Base-by-base conservation (phyloP, 2,329 filamentous ascomycete species). In the Cercospora sp. region DNA sequence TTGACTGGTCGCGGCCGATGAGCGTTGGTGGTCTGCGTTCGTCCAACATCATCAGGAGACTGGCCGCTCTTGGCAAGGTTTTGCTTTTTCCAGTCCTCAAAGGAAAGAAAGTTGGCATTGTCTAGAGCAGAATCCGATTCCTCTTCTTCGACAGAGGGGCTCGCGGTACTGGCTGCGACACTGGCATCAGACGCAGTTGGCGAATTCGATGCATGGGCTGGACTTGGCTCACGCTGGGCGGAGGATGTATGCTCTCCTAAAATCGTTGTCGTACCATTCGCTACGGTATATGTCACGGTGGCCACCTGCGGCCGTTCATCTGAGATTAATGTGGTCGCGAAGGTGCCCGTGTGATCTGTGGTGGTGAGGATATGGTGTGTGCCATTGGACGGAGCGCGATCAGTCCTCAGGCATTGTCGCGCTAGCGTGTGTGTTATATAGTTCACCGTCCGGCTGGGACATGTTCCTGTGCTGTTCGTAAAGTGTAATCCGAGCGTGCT, bases 81-180 rank as follows among this genome's bases (percentile, higher is more conserved):
- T 83, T 94, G 91, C 76, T 91, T 92, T 82, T 97, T 98, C 95
- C 95, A 99, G 75, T 98, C 94, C 78, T 98, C 95, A 74, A 99
- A 99, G 0, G 95, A 97, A 74, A 98, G 88, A 79, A 98, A 98
- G 6, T 93, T 90, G 57, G 90, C 87, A 73, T 92, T 91, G 75
- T 92, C 90, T 10, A 91, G 83, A 0, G 87, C 85, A 1, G 88
- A 89, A 59, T 91, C 90, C 5, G 84, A 83, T 66, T 91, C 89
- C 24, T 58, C 53, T 16, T 83, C 77, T 65, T 88, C 85, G 16
- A 80, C 74, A 12, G 81, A 76, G 16, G 77, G 66, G n/a, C 34
- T 21, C 28, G 32, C n/a, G 12, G 18, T 45, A 53, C 65, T 30
- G 63, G 24, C 24, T 18, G 61, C 26, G 8, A 37, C 61, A 26